Percentiles rank a stretch among this genome's conserved stretches.
Conservation (phyloP, 2,329 filamentous ascomycete species). For the Lasiodiplodia hormozganensis region DNA sequence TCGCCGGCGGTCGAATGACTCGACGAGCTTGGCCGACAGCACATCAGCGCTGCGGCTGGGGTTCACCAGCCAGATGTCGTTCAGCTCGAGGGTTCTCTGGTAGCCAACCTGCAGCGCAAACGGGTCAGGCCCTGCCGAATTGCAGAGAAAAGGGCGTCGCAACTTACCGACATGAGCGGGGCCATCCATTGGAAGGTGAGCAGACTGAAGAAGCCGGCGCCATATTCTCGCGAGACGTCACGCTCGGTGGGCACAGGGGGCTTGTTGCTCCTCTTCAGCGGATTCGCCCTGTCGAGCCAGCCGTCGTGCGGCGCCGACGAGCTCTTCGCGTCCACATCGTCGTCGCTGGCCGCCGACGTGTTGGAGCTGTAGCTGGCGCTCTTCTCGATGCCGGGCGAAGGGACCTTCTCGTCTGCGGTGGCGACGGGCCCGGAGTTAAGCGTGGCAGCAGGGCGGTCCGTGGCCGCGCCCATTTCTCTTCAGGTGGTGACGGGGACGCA, state of each 20-base stretch:
- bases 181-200: constrained; percentile 91
- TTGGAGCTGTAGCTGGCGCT: constrained; percentile 36
- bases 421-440: constrained; percentile 48
- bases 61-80: constrained; percentile 90
- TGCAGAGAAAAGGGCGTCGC: constrained; percentile 5
- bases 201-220: constrained; percentile 74
- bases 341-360: constrained; percentile 39
- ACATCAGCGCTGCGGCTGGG: constrained; percentile 76
- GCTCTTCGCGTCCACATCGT: constrained; percentile 35
- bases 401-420: constrained; percentile 39
- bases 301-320: neutral
- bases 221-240: constrained; percentile 70
- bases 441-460: constrained; percentile 47
- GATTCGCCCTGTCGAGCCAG: constrained; percentile 66
- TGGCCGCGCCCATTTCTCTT: constrained; percentile 42
- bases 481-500: neutral
- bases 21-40: constrained; percentile 70
- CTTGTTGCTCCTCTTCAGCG: constrained; percentile 55
- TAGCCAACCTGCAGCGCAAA: constrained; percentile 71
- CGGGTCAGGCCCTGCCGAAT: neutral
- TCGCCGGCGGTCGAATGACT: constrained; percentile 72
- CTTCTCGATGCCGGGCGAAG: constrained; percentile 30
- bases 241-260: constrained; percentile 65
- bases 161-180: constrained; percentile 70
- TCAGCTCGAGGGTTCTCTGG: constrained; percentile 78